Base-by-base conservation (phyloP, 2,329 filamentous ascomycete species). In the Parastagonospora nodorum region DNA sequence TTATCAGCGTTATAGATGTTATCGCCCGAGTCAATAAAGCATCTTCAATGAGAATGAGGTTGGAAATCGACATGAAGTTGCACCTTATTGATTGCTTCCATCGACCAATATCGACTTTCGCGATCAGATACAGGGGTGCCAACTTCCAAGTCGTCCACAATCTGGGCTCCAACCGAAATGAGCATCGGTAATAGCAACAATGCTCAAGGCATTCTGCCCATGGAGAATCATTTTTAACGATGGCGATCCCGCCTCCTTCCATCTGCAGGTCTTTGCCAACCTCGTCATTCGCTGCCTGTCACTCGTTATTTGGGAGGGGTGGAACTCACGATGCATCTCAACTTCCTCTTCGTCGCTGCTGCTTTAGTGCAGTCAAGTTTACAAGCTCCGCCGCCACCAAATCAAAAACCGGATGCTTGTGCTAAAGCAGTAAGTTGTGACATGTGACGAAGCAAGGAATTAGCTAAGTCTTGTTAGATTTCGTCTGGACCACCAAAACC, bases 111-210 rank as follows among this genome's bases (percentile, higher is more conserved):
- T 16, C 14, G 19, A 16, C 7, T 16, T 9, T 37, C 35, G 35
- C 15, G 8, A 37, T 8, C 35, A 8, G 8, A 7, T 7, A 37
- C 35, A 37, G 35, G 35, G 35, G 19, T 37, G 14, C 6, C 15
- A 37, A 37, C 35, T 16, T 37, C 24, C 24, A 28, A 12, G 15
- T 9, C 27, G 9, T n/a, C 37, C 27, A 31, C 8, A 30, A 31
- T 30, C 39, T 42, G 39, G 24, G 39, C 39, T 31, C 27, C 30
- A 42, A 42, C 24, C 39, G 39, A 42, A 28, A 42, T 42, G 39
- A 42, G 10, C 24, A 28, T 41, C 16, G 24, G 19, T 28, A 24
- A 41, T 15, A 6, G 12, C 39, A 30, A 32, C 28, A 10, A 36
- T 12, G 33, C 14, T 36, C 33, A 14, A 36, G 33, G 12, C 12